phyloP scores from a whole-genome alignment of 75 land plant genomes.

The Cryptomeria japonica region DNA sequence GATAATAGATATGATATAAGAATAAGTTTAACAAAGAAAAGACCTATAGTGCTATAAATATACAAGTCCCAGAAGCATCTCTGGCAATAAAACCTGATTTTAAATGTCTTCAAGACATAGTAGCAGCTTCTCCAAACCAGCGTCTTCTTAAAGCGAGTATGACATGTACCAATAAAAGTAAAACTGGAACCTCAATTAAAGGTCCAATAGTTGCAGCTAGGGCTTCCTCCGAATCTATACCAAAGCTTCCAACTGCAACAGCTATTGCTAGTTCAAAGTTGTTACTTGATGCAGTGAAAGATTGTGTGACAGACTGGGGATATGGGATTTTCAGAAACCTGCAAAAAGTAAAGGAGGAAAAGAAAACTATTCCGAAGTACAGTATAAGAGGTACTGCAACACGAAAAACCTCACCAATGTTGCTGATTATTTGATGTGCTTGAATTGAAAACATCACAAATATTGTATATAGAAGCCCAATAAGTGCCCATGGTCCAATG shows the following conservation, averaged over 20 bases:
- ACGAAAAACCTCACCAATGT: conserved; percentile 35
- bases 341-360: conserved; percentile 26
- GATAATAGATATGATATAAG: background rate
- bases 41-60: background rate
- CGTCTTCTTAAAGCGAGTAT: background rate
- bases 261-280: conserved; percentile 58
- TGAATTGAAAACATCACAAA: conserved; percentile 50
- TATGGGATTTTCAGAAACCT: conserved; percentile 30
- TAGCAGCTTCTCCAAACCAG: conserved; percentile 10
- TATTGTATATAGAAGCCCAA: conserved; percentile 45
- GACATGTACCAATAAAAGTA: conserved; percentile 29
- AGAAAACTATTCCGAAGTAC: conserved; percentile 39
- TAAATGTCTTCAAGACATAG: background rate
- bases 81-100: background rate
- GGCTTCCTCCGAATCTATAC: conserved; percentile 43
- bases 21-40: background rate
- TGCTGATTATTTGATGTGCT: conserved; percentile 34
- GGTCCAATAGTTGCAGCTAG: conserved; percentile 50
- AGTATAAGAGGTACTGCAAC: conserved; percentile 41
- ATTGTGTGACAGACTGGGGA: conserved; percentile 34
- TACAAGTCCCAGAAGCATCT: background rate
- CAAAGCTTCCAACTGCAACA: conserved; percentile 46
- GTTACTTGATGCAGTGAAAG: conserved; percentile 44
- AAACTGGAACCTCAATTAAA: conserved; percentile 37
- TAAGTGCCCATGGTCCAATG: conserved; percentile 44